Conservation (phyloP, 257 asterid species). For the Cordia subcordata region DNA sequence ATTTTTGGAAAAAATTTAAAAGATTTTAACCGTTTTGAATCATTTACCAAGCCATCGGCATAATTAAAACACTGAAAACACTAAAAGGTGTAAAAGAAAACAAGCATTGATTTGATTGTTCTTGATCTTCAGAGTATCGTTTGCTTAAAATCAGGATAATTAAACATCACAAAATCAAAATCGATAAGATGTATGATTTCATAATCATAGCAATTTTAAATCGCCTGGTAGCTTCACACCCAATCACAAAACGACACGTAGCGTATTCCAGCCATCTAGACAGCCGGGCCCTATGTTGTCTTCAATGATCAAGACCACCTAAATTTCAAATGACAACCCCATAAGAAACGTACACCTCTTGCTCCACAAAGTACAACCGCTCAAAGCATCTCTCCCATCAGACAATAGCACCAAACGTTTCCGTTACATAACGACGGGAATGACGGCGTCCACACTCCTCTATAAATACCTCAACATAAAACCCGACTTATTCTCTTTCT, state of each 20-base stretch:
- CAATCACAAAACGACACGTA: slow-evolving; percentile 16
- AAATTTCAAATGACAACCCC: not conserved
- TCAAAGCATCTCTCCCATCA: not conserved
- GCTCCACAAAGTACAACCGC: not conserved
- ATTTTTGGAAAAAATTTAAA: too few relatives aligned
- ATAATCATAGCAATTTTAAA: not conserved
- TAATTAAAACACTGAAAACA: too few relatives aligned
- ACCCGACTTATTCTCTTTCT: slow-evolving; percentile 29
- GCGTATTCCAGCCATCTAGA: slow-evolving; percentile 16
- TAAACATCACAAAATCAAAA: not conserved
- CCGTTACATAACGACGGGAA: slow-evolving; percentile 64
- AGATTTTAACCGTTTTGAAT: too few relatives aligned
- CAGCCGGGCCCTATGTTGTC: slow-evolving; percentile 66
- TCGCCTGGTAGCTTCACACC: slow-evolving; percentile 4
- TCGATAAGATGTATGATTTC: not conserved
- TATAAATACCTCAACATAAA: slow-evolving; percentile 44
- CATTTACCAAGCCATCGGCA: too few relatives aligned
- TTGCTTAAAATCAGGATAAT: slow-evolving; percentile 9
- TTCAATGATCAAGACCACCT: slow-evolving; percentile 35
- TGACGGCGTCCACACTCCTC: slow-evolving; percentile 49
- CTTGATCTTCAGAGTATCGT: slow-evolving; percentile 23
- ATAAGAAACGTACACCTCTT: not conserved
- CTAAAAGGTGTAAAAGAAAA: not conserved
- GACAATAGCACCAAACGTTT: slow-evolving; percentile 10
- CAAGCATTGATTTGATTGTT: slow-evolving; percentile 19